A percentile compares a stretch with the other conserved stretches of the same genome.
These are phyloP conservation scores for Solanum pennellii DNA, from an alignment of 257 asterid genomes.

Conservation along the genomic window DNA sequence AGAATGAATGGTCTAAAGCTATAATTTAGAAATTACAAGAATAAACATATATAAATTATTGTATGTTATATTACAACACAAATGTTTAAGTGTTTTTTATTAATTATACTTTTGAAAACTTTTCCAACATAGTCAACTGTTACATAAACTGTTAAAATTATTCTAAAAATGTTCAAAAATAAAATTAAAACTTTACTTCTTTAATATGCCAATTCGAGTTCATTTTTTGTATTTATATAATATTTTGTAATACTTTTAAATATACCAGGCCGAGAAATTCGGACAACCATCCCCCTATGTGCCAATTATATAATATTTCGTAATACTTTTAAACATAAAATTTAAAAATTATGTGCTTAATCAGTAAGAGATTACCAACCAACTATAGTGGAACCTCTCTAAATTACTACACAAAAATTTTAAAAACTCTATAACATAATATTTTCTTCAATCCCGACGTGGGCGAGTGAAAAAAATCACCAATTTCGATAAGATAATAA, in stretches of 20 bases:
- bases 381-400: neutral
- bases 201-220: neutral
- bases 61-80: too few relatives aligned
- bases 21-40: neutral
- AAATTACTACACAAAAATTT: neutral
- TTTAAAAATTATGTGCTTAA: neutral
- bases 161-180: neutral
- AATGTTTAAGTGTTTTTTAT: too few relatives aligned
- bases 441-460: neutral
- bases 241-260: too few relatives aligned
- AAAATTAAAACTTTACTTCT: neutral
- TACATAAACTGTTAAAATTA: too few relatives aligned
- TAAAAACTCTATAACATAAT: neutral
- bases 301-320: too few relatives aligned
- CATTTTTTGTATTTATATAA: neutral
- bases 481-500: too few relatives aligned
- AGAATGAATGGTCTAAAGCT: too few relatives aligned
- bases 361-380: neutral
- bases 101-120: neutral
- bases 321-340: too few relatives aligned
- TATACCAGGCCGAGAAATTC: too few relatives aligned
- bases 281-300: too few relatives aligned
- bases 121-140: neutral
- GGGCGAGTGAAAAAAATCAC: neutral
- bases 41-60: too few relatives aligned